Base-by-base conservation (phyloP, 495 filamentous ascomycete species). In the Penicillium angulare region DNA sequence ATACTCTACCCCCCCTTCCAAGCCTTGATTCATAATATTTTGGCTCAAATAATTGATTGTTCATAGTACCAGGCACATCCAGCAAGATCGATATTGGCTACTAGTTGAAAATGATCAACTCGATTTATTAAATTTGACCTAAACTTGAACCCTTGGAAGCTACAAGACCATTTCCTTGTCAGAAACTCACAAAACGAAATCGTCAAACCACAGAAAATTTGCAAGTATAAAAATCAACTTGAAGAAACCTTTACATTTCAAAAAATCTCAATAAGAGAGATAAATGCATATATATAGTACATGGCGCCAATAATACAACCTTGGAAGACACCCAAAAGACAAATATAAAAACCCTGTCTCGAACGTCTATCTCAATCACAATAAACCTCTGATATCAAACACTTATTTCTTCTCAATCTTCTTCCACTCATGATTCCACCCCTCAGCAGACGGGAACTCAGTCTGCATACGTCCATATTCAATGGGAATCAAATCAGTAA, bases 381-480 rank as follows among this genome's bases (percentile, higher is more conserved):
- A 43, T 17, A 44, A 29, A 48, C 16, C 47, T 52, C 17, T 36
- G 49, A 40, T n/a, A n/a, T n/a, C n/a, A n/a, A n/a, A 22, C 23
- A 33, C 27, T 32, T 56, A 61, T 47, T 57, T 67, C 57, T 58
- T 49, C 48, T 58, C 62, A 7, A 51, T 52, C 55, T 63, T 70
- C 65, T 69, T 79, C 76, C 76, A 80, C 13, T 64, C 76, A 64
- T 91, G 80, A 71, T 96, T 90, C 89, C 88, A 93, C 49, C 87
- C 82, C 59, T 85, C 80, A 54, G 74, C 74, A 12, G 74, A 62
- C 43, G 89, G 89, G 52, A 78, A 86, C 53, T 96, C 90, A 29
- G 84, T 89, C 80, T 95, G 90, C 57, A 80, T 64, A 60, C 89
- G 77, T 31, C 87, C 87, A 79, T 95, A 95, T 78, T 96, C 90